Evolutionary conservation across 2,329 filamentous ascomycete genomes (phyloP), one percentile per base, ranked within the genome.

Genomic region (Exophiala calicioides): DNA sequence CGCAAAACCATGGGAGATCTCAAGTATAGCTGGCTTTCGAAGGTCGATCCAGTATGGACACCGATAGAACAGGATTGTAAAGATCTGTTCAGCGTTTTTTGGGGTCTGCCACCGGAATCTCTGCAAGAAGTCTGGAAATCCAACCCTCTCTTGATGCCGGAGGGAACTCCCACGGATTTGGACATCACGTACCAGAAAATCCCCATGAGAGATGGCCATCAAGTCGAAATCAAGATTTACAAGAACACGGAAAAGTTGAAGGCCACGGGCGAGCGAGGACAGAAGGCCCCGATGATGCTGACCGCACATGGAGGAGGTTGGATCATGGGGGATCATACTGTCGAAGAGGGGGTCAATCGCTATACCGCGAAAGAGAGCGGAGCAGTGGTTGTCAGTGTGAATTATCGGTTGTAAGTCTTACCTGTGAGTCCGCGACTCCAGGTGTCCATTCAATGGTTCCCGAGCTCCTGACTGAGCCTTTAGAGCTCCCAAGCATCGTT

Each of bases 401-500:
- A 13, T 15, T 45, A 45, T 16, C 16, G 42, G 13, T 15, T 36
- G 42, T 45, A 26, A 10, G 32, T 45, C 6, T 12, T 3, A 5
- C 12, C 24, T n/a, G 7, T 27, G n/a, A n/a, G n/a, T n/a, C n/a
- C n/a, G n/a, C n/a, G n/a, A n/a, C 24, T n/a, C 24, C 24, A 27
- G 24, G 12, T 3, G 7, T 8, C 19, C 6, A 7, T 36, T 13
- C 2, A 19, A 19, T 18, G 33, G 7, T 6, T 18, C 15, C 6
- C 9, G 15, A 21, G 10, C 4, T n/a, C 18, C 4, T 5, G 19
- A 7, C 7, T 24, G 21, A 37, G 12, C 15, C 6, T 19, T 8
- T 16, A 45, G 42, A 15, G 59, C 60, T 0, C 62, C 61, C 0
- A 57, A 63, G 21, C 26, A 57, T 13, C 55, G 55, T 1, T 60